Percentiles rank a stretch among this genome's conserved stretches.
These are phyloP conservation scores for Fusarium sambucinum DNA, from an alignment of 2,329 filamentous ascomycete species.

Conservation along the genomic window DNA sequence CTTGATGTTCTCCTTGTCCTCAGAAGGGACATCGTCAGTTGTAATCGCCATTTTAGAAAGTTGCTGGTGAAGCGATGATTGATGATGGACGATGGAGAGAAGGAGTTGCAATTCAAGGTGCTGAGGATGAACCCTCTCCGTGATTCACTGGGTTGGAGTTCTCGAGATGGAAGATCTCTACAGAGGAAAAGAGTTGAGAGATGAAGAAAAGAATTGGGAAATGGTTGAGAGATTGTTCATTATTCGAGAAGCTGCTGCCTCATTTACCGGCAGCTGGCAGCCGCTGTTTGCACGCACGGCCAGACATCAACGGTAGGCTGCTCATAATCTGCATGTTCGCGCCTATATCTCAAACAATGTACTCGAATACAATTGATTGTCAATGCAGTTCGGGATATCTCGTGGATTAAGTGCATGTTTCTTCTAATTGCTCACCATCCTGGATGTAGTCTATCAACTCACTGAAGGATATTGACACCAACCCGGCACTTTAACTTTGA, in stretches of 20 bases:
- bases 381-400: neutral
- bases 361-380: neutral
- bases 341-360: neutral
- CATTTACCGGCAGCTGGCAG: slow-evolving; percentile 10
- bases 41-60: slow-evolving; percentile 3
- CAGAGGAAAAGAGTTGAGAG: neutral
- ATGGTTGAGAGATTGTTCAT: too few relatives aligned
- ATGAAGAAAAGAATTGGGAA: neutral
- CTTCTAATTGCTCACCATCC: neutral
- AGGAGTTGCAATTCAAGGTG: neutral
- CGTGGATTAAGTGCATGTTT: neutral
- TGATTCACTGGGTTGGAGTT: slow-evolving; percentile 16
- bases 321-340: neutral
- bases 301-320: neutral
- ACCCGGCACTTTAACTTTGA: neutral
- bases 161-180: too few relatives aligned
- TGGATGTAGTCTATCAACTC: too few relatives aligned
- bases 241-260: neutral
- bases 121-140: neutral
- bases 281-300: slow-evolving; percentile 9
- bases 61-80: neutral
- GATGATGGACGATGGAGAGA: neutral
- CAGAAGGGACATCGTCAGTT: neutral
- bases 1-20: neutral
- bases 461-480: neutral